A percentile compares a stretch with the other conserved stretches of the same genome.
These are phyloP conservation scores for Trifolium subterraneum DNA, from an alignment of 306 rosid genomes.

Conservation along the genomic window DNA sequence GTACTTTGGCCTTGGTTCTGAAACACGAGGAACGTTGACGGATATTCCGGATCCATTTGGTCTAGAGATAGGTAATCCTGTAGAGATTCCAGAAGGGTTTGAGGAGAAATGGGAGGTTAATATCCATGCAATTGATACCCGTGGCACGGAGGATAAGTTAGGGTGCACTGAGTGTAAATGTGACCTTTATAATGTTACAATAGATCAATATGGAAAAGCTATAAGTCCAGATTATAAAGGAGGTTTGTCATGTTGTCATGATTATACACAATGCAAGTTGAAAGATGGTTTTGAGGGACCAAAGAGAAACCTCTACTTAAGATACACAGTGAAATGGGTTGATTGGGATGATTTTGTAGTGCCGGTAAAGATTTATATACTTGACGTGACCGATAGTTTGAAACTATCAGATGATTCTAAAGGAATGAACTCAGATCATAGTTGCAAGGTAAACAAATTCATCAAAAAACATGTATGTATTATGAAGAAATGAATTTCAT, in stretches of 20 bases:
- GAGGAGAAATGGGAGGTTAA: slow-evolving; percentile 72
- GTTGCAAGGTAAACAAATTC: slow-evolving; percentile 53
- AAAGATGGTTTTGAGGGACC: slow-evolving; percentile 54
- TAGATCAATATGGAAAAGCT: slow-evolving; percentile 43
- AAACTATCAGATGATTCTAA: slow-evolving; percentile 29
- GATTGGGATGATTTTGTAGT: slow-evolving; percentile 71
- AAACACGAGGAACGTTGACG: slow-evolving; percentile 54
- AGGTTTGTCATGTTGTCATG: slow-evolving; percentile 68
- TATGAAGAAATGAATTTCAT: neutral
- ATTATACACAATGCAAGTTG: slow-evolving; percentile 58
- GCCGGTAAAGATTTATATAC: slow-evolving; percentile 64
- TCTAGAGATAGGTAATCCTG: slow-evolving; percentile 63
- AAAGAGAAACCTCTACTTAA: slow-evolving; percentile 62
- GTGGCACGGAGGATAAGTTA: slow-evolving; percentile 53
- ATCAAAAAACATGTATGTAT: neutral
- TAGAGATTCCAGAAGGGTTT: slow-evolving; percentile 54
- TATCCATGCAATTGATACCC: slow-evolving; percentile 72
- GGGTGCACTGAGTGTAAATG: slow-evolving; percentile 74
- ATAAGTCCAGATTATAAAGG: slow-evolving; percentile 59
- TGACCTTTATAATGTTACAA: slow-evolving; percentile 60
- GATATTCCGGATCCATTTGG: slow-evolving; percentile 67
- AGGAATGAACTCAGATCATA: slow-evolving; percentile 31
- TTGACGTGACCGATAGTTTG: slow-evolving; percentile 64
- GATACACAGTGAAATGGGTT: slow-evolving; percentile 76
- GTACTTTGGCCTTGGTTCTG: slow-evolving; percentile 71